Conservation (phyloP, 1,284 basidiomycete genomes). For the Retiboletus flavoniger region DNA sequence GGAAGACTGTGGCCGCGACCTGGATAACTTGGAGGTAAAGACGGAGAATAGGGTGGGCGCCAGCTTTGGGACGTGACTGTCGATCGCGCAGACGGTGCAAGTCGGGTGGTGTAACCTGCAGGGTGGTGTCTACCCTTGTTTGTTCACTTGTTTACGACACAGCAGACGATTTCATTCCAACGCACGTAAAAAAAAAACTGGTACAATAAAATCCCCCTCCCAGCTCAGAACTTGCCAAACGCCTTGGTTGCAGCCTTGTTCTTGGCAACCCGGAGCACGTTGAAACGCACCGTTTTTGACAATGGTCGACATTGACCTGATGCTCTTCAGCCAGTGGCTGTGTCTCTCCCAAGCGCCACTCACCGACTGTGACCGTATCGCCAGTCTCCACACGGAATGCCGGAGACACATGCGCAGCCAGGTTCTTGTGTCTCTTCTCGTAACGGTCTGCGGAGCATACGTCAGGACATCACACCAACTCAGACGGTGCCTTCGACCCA, state of each 20-base stretch:
- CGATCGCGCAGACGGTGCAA: constrained; percentile 34
- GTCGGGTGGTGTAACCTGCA: constrained; percentile 21
- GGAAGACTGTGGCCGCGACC: constrained; percentile 68
- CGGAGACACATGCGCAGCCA: constrained; percentile 95
- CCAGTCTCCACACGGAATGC: constrained; percentile 96
- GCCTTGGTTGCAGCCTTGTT: constrained; percentile 86
- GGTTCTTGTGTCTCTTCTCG: constrained; percentile 98
- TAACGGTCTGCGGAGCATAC: constrained; percentile 69
- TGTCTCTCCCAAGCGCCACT: constrained; percentile 34
- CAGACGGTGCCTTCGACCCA: constrained; percentile 37
- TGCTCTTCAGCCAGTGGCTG: constrained; percentile 1
- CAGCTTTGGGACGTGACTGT: constrained; percentile 53
- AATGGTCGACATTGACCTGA: constrained; percentile 96
- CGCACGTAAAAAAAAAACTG: constrained; percentile 35
- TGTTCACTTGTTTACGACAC: constrained; percentile 34
- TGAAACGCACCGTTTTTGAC: constrained; percentile 99
- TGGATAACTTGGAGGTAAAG: constrained; percentile 64
- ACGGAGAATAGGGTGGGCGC: constrained; percentile 77
- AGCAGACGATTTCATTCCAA: constrained; percentile 26
- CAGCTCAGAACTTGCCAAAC: constrained; percentile 87
- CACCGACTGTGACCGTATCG: constrained; percentile 94
- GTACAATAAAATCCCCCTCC: constrained; percentile 26
- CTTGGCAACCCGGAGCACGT: constrained; percentile 90
- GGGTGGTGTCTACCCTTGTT: constrained; percentile 29
- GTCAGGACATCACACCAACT: constrained; percentile 12